Conservation (phyloP, 2,329 filamentous ascomycete species). For the Aspergillus spinulosporus region DNA sequence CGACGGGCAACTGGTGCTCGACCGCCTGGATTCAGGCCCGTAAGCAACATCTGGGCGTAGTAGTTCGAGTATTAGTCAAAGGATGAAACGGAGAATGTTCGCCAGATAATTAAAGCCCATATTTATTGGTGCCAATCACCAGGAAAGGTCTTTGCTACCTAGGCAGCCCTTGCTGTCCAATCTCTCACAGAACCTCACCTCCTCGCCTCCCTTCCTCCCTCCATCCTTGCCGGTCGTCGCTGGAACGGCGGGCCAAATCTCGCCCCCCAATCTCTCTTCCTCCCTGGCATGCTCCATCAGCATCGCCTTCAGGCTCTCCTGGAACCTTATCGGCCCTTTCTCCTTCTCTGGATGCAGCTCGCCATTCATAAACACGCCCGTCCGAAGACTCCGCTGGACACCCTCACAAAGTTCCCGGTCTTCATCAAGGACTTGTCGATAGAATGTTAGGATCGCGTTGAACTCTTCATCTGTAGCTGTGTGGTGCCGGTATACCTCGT, state of each 20-base stretch:
- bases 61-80: too few relatives aligned
- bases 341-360: not conserved
- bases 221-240: not conserved
- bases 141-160: too few relatives aligned
- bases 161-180: not conserved
- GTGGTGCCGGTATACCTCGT: not conserved
- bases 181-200: not conserved
- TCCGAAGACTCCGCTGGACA: not conserved
- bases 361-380: not conserved
- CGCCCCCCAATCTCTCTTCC: conserved; percentile 42
- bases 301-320: conserved; percentile 45
- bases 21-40: too few relatives aligned
- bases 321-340: not conserved
- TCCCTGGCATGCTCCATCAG: conserved; percentile 48
- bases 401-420: not conserved
- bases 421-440: not conserved
- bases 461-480: not conserved
- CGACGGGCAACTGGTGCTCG: too few relatives aligned
- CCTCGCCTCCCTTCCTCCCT: not conserved
- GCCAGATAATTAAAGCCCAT: too few relatives aligned
- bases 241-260: conserved; percentile 53
- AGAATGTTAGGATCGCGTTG: not conserved
- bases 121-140: too few relatives aligned
- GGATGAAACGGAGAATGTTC: too few relatives aligned
- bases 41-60: too few relatives aligned